A percentile compares a stretch with the other conserved stretches of the same genome.
Evolutionary conservation across 192 early-diverging fungal species (phyloP).

Genomic region (Backusella mclennaniae): DNA sequence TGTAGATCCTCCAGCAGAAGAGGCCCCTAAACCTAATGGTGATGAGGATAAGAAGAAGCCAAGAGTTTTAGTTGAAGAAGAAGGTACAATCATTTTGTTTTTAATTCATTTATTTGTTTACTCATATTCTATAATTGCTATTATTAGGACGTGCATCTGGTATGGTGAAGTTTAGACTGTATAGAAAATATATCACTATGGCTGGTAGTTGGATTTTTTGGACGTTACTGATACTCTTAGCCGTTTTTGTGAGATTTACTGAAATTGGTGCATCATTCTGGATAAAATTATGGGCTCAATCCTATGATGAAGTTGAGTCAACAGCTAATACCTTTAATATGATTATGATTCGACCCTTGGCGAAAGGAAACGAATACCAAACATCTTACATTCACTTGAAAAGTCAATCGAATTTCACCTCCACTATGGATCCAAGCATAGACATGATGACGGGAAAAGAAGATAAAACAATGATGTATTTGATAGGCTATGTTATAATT

Average conservation of each 20-base stretch:
- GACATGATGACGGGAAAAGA: background rate
- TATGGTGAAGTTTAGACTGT: constrained; percentile 72
- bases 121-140: background rate
- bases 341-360: background rate
- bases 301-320: background rate
- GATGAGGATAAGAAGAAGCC: constrained; percentile 20
- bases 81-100: constrained; percentile 10
- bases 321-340: background rate
- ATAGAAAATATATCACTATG: constrained; percentile 70
- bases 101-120: background rate
- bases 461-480: constrained; percentile 43
- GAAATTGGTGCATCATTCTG: constrained; percentile 58
- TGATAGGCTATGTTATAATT: constrained; percentile 57
- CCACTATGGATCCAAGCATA: background rate
- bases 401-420: constrained; percentile 7
- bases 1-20: background rate
- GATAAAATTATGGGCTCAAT: constrained; percentile 58
- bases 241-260: constrained; percentile 40
- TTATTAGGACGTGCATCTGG: constrained; percentile 66
- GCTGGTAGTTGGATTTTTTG: constrained; percentile 62
- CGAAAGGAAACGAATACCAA: background rate
- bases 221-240: constrained; percentile 45
- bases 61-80: constrained; percentile 45
- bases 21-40: background rate
- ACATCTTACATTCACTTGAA: background rate